Evolutionary conservation across 2,329 filamentous ascomycete genomes (phyloP).

Genomic region (Alternaria tenuissima): DNA sequence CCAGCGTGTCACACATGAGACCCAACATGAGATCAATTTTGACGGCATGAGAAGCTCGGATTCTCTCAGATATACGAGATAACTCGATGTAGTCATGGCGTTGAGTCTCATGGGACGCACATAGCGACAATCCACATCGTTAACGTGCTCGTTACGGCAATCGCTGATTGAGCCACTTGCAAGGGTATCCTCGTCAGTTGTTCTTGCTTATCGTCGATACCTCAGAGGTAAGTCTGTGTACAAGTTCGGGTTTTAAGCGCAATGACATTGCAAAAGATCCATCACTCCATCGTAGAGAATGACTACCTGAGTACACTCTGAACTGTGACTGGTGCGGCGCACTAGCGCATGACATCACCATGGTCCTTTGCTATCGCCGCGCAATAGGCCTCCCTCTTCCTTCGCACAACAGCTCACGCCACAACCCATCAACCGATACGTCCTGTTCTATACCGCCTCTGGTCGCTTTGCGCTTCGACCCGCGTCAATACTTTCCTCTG

Average conservation of each 20-base stretch:
- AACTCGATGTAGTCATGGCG: background rate
- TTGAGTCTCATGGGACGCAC: background rate
- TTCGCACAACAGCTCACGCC: background rate
- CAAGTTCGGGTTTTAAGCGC: background rate
- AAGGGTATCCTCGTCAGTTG: background rate
- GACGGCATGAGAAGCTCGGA: background rate
- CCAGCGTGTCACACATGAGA: background rate
- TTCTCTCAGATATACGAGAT: background rate
- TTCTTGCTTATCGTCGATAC: background rate
- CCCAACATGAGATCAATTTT: background rate
- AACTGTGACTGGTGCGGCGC: background rate
- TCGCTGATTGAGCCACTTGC: background rate
- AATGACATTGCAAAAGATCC: background rate
- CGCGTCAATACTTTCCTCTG: background rate
- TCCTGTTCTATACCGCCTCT: background rate
- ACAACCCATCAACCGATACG: background rate
- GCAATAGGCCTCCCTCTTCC: background rate
- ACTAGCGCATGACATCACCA: background rate
- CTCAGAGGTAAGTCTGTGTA: background rate
- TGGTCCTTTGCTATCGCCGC: background rate
- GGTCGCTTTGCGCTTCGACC: background rate
- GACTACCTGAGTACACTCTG: background rate
- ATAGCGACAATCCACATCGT: background rate
- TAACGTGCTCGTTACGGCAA: background rate
- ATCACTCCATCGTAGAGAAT: background rate